phyloP scores from a whole-genome alignment of 2,329 filamentous ascomycete species.

The Elsinoe batatas region DNA sequence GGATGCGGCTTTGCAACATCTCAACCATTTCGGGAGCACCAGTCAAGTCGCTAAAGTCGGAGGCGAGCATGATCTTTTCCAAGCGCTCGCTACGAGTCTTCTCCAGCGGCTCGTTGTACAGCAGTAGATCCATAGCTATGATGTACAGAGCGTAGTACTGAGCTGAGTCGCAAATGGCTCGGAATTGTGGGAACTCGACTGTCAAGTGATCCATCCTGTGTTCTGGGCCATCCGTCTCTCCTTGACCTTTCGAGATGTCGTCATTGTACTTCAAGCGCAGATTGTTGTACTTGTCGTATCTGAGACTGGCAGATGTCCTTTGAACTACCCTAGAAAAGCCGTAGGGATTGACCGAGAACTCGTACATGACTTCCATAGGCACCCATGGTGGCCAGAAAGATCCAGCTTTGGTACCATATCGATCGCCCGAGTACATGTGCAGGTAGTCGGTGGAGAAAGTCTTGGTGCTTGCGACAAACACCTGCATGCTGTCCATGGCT shows the following conservation, averaged over 20 bases:
- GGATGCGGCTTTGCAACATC: slow-evolving; percentile 81
- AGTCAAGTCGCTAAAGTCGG: slow-evolving; percentile 92
- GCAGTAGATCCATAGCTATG: slow-evolving; percentile 87
- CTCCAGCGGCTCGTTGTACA: slow-evolving; percentile 93
- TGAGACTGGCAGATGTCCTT: slow-evolving; percentile 85
- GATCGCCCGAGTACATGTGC: slow-evolving; percentile 88
- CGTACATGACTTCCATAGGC: slow-evolving; percentile 96
- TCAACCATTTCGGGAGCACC: slow-evolving; percentile 90
- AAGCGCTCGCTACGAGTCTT: slow-evolving; percentile 93
- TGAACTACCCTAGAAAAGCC: slow-evolving; percentile 98
- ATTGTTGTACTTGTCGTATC: slow-evolving; percentile 97
- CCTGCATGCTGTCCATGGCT: slow-evolving; percentile 95
- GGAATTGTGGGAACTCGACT: slow-evolving; percentile 89
- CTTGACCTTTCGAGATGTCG: slow-evolving; percentile 57
- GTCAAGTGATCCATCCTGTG: slow-evolving; percentile 88
- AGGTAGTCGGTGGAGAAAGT: slow-evolving; percentile 76
- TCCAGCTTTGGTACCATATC: slow-evolving; percentile 74
- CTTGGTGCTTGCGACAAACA: slow-evolving; percentile 93
- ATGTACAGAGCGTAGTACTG: slow-evolving; percentile 99
- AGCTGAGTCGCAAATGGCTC: slow-evolving; percentile 90
- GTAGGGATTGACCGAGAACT: slow-evolving; percentile 86
- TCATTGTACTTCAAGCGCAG: slow-evolving; percentile 95
- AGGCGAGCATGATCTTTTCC: slow-evolving; percentile 97
- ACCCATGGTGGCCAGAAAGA: slow-evolving; percentile 97
- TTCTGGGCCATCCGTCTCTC: slow-evolving; percentile 39